These are phyloP conservation scores for Akanthomyces lecanii DNA, from an alignment of 2,329 filamentous ascomycete species.

Conservation along the genomic window DNA sequence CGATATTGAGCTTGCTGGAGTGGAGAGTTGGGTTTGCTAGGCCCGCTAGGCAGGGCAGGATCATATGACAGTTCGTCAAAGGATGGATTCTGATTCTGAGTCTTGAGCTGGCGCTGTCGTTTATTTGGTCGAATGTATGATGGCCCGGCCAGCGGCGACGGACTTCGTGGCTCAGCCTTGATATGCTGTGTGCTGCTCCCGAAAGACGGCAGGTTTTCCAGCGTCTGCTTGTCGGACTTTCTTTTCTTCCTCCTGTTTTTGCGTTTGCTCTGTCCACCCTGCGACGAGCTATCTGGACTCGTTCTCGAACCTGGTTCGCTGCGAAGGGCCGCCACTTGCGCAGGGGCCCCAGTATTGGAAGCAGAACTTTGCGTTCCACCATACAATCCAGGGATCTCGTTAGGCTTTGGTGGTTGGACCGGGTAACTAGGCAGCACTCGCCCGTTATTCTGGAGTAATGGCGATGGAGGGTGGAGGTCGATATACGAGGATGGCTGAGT, in stretches of 20 bases:
- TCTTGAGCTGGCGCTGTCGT: constrained; percentile 47
- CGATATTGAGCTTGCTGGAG: background rate
- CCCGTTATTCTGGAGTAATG: constrained; percentile 67
- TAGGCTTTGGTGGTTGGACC: constrained; percentile 42
- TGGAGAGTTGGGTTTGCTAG: background rate
- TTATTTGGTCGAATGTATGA: constrained; percentile 54
- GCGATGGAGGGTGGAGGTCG: constrained; percentile 44
- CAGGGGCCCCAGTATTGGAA: constrained; percentile 32
- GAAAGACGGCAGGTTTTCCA: constrained; percentile 30
- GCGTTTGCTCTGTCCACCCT: constrained; percentile 45
- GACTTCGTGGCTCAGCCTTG: constrained; percentile 61
- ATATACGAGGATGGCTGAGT: constrained; percentile 21
- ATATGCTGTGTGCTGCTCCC: constrained; percentile 50
- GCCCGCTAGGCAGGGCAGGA: constrained; percentile 17
- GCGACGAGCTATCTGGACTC: constrained; percentile 59
- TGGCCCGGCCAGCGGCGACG: constrained; percentile 53
- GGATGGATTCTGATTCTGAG: constrained; percentile 29
- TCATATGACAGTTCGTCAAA: constrained; percentile 11
- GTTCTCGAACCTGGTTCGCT: constrained; percentile 45
- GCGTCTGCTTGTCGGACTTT: constrained; percentile 47
- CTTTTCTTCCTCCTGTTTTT: constrained; percentile 48
- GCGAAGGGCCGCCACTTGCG: constrained; percentile 56
- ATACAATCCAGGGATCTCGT: constrained; percentile 9
- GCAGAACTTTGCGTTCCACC: constrained; percentile 1
- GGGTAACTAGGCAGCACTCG: constrained; percentile 72